A percentile compares a stretch with the other conserved stretches of the same genome.
phyloP scores from a whole-genome alignment of 768 basidiomycete genomes.

The Boletellus emodensis region DNA sequence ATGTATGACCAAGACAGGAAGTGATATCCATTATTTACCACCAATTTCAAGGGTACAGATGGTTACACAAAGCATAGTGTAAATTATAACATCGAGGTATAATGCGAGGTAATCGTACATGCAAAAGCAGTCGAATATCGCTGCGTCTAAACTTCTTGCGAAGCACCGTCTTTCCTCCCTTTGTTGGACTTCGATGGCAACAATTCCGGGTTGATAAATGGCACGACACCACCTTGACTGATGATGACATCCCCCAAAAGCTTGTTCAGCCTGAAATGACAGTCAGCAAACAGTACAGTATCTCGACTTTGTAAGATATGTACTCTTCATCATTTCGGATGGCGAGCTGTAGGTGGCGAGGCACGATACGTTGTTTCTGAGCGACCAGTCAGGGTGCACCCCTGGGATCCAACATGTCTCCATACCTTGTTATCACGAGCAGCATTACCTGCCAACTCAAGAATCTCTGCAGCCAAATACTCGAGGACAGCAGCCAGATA shows the following conservation, averaged over 20 bases:
- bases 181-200: slow-evolving; percentile 44
- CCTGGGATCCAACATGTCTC: not conserved
- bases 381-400: not conserved
- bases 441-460: slow-evolving; percentile 78
- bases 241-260: slow-evolving; percentile 63
- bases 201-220: slow-evolving; percentile 53
- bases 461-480: slow-evolving; percentile 82
- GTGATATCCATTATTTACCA: too few relatives aligned
- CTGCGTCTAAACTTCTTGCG: slow-evolving; percentile 44
- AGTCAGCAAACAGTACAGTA: not conserved
- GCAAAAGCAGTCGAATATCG: not conserved
- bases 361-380: slow-evolving; percentile 72
- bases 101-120: slow-evolving; percentile 18
- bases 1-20: not conserved
- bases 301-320: slow-evolving; percentile 2
- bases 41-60: not conserved
- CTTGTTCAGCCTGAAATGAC: slow-evolving; percentile 44
- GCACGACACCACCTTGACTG: slow-evolving; percentile 74
- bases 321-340: slow-evolving; percentile 76
- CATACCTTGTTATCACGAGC: slow-evolving; percentile 67
- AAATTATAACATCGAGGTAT: slow-evolving; percentile 27
- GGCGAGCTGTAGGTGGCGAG: slow-evolving; percentile 71
- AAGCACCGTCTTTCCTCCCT: slow-evolving; percentile 47
- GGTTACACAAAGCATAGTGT: slow-evolving; percentile 28
- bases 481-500: slow-evolving; percentile 85